These are phyloP conservation scores for Vitis rotundifolia DNA, from an alignment of 164 flowering plant species.

Conservation along the genomic window DNA sequence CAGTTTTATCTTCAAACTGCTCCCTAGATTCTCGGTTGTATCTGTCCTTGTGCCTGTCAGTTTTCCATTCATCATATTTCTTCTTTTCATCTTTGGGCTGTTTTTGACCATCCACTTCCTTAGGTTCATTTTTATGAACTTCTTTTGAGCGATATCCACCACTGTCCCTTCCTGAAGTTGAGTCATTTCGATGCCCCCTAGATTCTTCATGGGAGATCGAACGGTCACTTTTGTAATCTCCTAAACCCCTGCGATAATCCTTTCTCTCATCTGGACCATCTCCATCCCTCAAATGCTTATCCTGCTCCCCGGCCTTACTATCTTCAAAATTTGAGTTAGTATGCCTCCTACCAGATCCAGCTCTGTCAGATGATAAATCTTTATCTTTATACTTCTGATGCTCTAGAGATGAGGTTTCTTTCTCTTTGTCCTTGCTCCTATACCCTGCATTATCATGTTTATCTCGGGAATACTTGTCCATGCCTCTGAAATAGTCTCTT, in stretches of 20 bases:
- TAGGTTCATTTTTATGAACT: constrained; percentile 29
- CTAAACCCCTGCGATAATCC: constrained; percentile 38
- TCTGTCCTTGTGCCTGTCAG: constrained; percentile 30
- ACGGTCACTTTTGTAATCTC: constrained; percentile 42
- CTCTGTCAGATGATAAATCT: constrained; percentile 33
- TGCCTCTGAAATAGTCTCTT: constrained; percentile 37
- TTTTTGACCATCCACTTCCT: constrained; percentile 39
- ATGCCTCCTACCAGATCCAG: constrained; percentile 41
- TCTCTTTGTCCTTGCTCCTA: constrained; percentile 53
- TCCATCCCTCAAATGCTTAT: constrained; percentile 32
- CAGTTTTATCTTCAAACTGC: constrained; percentile 28
- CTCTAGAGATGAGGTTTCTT: constrained; percentile 31
- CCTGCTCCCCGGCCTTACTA: constrained; percentile 25
- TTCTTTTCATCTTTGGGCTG: constrained; percentile 36
- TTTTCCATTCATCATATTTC: constrained; percentile 38
- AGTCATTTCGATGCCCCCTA: constrained; percentile 33
- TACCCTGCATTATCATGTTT: constrained; percentile 44
- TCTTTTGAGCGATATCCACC: constrained; percentile 34
- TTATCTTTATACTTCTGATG: constrained; percentile 32
- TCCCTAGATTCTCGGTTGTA: constrained; percentile 27
- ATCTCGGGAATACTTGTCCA: constrained; percentile 50
- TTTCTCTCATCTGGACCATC: constrained; percentile 46
- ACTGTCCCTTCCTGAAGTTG: constrained; percentile 31
- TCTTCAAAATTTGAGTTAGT: constrained; percentile 28
- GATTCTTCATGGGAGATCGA: constrained; percentile 34